Conservation (phyloP, 2,329 filamentous ascomycete genomes). For the Talaromyces sp. region DNA sequence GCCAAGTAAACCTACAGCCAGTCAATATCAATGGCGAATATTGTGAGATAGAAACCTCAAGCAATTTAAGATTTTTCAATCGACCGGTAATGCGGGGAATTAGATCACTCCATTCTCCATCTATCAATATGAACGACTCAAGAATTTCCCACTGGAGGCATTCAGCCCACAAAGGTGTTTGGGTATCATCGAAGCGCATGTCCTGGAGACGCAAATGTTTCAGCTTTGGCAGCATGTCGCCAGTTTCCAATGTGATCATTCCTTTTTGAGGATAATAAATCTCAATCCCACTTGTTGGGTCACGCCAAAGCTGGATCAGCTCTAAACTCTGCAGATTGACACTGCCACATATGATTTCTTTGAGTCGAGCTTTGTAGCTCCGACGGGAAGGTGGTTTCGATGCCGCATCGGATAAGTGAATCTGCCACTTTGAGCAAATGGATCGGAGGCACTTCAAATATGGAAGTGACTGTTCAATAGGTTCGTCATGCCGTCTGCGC, state of each 20-base stretch:
- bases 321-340: neutral
- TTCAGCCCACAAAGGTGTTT: neutral
- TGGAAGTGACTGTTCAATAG: neutral
- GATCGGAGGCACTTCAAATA: neutral
- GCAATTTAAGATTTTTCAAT: neutral
- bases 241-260: neutral
- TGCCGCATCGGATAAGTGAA: too few relatives aligned
- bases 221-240: neutral
- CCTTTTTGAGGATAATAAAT: too few relatives aligned
- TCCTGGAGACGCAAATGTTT: neutral
- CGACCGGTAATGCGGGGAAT: neutral
- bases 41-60: neutral
- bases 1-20: too few relatives aligned
- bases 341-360: neutral
- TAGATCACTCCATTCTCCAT: neutral
- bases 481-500: neutral
- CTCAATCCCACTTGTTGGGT: too few relatives aligned
- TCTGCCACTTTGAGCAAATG: neutral
- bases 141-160: neutral
- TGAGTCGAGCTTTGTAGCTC: neutral
- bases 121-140: neutral
- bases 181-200: neutral
- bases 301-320: neutral
- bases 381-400: neutral
- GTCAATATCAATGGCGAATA: too few relatives aligned